Conservation (phyloP, 768 basidiomycete genomes). For the Tylopilus vinaceipallidus region DNA sequence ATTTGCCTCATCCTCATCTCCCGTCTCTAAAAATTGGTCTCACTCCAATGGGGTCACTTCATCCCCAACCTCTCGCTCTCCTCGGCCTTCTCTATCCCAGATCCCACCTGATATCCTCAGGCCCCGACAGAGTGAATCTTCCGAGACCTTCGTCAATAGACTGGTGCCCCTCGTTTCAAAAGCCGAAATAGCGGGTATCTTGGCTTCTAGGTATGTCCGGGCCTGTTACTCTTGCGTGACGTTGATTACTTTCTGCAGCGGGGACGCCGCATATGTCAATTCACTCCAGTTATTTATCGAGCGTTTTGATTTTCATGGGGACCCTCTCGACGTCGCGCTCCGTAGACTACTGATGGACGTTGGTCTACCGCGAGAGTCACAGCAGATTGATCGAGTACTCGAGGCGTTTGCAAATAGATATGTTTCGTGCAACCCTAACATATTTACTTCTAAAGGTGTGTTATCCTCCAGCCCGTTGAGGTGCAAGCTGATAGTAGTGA, state of each 20-base stretch:
- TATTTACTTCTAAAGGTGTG: slow-evolving; percentile 78
- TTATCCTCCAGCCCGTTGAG: neutral
- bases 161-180: slow-evolving; percentile 65
- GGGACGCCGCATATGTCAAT: slow-evolving; percentile 63
- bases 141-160: slow-evolving; percentile 65
- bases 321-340: slow-evolving; percentile 89
- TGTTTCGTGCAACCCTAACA: slow-evolving; percentile 72
- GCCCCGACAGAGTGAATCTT: slow-evolving; percentile 63
- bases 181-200: slow-evolving; percentile 73
- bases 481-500: neutral
- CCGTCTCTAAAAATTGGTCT: slow-evolving; percentile 19
- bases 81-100: slow-evolving; percentile 44
- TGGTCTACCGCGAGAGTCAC: slow-evolving; percentile 90
- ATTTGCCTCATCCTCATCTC: slow-evolving; percentile 47
- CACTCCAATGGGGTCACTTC: slow-evolving; percentile 11
- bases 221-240: neutral
- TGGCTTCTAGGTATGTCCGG: slow-evolving; percentile 60
- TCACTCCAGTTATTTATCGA: slow-evolving; percentile 72
- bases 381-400: slow-evolving; percentile 97
- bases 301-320: slow-evolving; percentile 72
- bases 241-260: slow-evolving; percentile 41
- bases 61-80: slow-evolving; percentile 37
- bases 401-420: slow-evolving; percentile 92
- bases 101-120: slow-evolving; percentile 46
- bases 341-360: slow-evolving; percentile 89